Percentiles rank a stretch among this genome's conserved stretches.
Evolutionary conservation across 208 protist genomes (phyloP).

Genomic region (Leishmania major): DNA sequence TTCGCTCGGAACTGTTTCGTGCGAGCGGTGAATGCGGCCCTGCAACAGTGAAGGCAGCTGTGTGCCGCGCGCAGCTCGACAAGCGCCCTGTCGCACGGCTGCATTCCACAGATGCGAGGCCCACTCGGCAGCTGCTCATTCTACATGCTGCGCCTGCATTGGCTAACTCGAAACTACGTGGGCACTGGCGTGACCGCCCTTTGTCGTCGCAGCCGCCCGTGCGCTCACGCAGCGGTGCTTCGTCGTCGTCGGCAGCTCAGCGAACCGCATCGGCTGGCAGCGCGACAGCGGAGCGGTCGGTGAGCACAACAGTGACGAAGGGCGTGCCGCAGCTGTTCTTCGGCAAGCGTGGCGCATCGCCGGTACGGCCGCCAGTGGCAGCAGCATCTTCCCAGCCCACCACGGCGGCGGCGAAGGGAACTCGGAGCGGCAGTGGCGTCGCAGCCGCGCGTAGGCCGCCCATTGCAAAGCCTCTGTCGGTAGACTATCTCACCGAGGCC

Average conservation of each 20-base stretch:
- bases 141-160: not conserved
- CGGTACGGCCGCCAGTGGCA: not conserved
- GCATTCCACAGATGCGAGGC: not conserved
- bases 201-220: not conserved
- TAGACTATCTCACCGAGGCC: not conserved
- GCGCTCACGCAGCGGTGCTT: not conserved
- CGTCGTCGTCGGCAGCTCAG: not conserved
- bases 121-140: not conserved
- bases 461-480: not conserved
- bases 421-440: not conserved
- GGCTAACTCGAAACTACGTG: not conserved
- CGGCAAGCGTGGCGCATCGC: constrained; percentile 15
- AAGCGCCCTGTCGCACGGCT: not conserved
- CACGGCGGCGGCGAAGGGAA: not conserved
- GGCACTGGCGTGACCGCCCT: not conserved
- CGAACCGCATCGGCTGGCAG: not conserved
- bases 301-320: constrained; percentile 13
- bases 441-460: not conserved
- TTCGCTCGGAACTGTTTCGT: not conserved
- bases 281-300: not conserved
- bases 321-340: constrained; percentile 31
- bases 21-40: not conserved
- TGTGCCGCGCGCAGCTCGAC: not conserved
- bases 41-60: too few species aligned
- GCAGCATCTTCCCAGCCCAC: not conserved